Base-by-base conservation (phyloP, 2,329 filamentous ascomycete genomes). In the Epichloe elymi region DNA sequence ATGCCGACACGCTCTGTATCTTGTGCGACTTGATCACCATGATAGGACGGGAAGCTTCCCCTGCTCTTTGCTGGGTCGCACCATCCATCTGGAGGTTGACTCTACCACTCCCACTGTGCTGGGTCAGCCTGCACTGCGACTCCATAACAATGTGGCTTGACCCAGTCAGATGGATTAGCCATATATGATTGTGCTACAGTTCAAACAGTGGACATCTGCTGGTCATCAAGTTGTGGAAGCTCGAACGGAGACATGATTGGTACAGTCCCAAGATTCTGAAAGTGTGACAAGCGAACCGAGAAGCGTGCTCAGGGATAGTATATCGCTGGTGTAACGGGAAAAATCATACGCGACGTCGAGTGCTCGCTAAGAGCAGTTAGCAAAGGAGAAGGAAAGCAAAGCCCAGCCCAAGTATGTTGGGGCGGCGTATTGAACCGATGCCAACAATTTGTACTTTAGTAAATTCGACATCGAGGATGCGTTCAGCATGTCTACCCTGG, bases 131-230 rank as follows among this genome's bases (percentile, higher is more conserved):
- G 30, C 35, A 41, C 19, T 38, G 41, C 17, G 23, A 41, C 40
- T 52, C 41, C 46, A 37, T 26, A 41, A 45, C 42, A 46, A 45
- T 47, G 30, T 26, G 45, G 20, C 46, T 41, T 41, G 46, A 41
- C 51, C 51, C 46, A 48, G 46, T 19, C 15, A 35, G 51, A 48
- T 37, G 51, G 46, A n/a, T 43, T 19, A 37, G 23, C 33, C 12
- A 20, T 30, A 17, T 15, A n/a, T 35, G 33, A 41, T 11, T 35
- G 39, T 40, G 36, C 23, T 26, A 49, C 46, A 30, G 4, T 20
- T 23, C 23, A 39, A 17, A 49, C 17, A 40, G 20, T 30, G 46
- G 40, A 14, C 11, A 14, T 42, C 20, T 39, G 35, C 45, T 40
- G n/a, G 3, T 37, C 35, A 26, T 41, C 11, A 46, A 40, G 41